phyloP scores from a whole-genome alignment of 2,329 filamentous ascomycete species.

The Canariomyces notabilis region DNA sequence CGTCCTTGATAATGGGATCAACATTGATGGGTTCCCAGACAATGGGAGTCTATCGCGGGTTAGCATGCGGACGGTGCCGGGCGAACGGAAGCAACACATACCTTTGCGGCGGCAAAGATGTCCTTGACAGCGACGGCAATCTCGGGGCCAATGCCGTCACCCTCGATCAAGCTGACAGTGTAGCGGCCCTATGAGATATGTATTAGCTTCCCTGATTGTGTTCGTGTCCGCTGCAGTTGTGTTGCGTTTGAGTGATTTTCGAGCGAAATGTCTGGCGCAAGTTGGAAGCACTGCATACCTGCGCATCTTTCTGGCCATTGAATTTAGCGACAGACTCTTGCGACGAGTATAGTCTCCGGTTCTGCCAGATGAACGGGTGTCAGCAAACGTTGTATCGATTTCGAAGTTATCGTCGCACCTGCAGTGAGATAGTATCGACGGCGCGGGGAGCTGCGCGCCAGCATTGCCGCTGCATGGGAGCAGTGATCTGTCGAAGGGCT shows the following conservation, averaged over 20 bases:
- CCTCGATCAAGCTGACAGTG: conserved; percentile 95
- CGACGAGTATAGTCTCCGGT: conserved; percentile 60
- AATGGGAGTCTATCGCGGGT: conserved; percentile 64
- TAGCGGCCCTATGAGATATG: conserved; percentile 70
- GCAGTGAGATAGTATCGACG: conserved; percentile 43
- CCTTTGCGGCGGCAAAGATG: conserved; percentile 93
- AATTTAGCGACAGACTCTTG: conserved; percentile 83
- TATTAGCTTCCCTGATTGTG: conserved; percentile 23
- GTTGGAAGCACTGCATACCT: conserved; percentile 56
- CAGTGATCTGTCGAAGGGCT: conserved; percentile 71
- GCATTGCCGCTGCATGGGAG: conserved; percentile 72
- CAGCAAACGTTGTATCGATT: conserved; percentile 24
- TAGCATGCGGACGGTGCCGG: conserved; percentile 11
- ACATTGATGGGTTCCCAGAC: conserved; percentile 98
- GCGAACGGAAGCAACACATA: conserved; percentile 42
- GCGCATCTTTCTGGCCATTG: conserved; percentile 79
- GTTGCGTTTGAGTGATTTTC: conserved; percentile 23
- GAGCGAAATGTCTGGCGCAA: conserved; percentile 10
- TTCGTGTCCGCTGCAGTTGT: conserved; percentile 10
- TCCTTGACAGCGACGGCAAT: conserved; percentile 98
- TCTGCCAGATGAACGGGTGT: conserved; percentile 34
- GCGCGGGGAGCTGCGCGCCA: conserved; percentile 62
- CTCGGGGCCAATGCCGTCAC: conserved; percentile 97
- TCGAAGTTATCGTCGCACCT: conserved; percentile 44
- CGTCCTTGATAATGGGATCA: conserved; percentile 86